A percentile compares a stretch with the other conserved stretches of the same genome.
Evolutionary conservation across 352 stramenopile genomes (phyloP).

Genomic region (Discostella stelligera): DNA sequence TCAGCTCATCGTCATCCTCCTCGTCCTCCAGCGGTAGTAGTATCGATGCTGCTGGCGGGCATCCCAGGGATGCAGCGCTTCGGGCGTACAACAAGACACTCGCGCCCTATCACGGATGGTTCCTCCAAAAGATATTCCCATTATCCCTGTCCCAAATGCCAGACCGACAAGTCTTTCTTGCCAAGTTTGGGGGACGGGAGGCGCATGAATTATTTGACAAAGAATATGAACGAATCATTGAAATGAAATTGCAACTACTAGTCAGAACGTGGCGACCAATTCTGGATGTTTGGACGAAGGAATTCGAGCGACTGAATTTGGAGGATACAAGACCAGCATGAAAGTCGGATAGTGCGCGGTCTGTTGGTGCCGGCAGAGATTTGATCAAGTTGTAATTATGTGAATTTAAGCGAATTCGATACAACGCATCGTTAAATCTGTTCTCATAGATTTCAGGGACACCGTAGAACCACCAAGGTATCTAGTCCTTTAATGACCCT

Average conservation of each 20-base stretch:
- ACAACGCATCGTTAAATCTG: not conserved
- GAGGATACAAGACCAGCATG: constrained; percentile 40
- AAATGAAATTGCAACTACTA: constrained; percentile 43
- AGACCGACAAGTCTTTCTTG: constrained; percentile 37
- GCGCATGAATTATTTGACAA: constrained; percentile 46
- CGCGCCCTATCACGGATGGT: constrained; percentile 41
- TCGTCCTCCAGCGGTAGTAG: not conserved
- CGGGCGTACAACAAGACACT: constrained; percentile 42
- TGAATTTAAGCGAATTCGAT: not conserved
- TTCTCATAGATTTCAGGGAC: not conserved
- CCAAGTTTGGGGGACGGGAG: constrained; percentile 45
- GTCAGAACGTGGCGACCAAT: constrained; percentile 44
- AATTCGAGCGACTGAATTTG: constrained; percentile 31
- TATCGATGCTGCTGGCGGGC: not conserved
- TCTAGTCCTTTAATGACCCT: not conserved
- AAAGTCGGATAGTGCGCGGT: not conserved
- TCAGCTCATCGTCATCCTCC: constrained; percentile 9
- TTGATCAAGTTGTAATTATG: not conserved
- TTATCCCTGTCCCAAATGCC: constrained; percentile 42
- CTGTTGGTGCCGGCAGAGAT: not conserved
- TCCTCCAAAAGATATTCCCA: constrained; percentile 50
- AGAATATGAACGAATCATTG: constrained; percentile 35
- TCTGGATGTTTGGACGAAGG: constrained; percentile 38
- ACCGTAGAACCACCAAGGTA: not conserved
- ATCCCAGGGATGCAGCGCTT: constrained; percentile 35